Percentiles rank a stretch among this genome's conserved stretches.
These are phyloP conservation scores for Crithidia mellificae DNA, from an alignment of 208 protist genomes.

Conservation along the genomic window DNA sequence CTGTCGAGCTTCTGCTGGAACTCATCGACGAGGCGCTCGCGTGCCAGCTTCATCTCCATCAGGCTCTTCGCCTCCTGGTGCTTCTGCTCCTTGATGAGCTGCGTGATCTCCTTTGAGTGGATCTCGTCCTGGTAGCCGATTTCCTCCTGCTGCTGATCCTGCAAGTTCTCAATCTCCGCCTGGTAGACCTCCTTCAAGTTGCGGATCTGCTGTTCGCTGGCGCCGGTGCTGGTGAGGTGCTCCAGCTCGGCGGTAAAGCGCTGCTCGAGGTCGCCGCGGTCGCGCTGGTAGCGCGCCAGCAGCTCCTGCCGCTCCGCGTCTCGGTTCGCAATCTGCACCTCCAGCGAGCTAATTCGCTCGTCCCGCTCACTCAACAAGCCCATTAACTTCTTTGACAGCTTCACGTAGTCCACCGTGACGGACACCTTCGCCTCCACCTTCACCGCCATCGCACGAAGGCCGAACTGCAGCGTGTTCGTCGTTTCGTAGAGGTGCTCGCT, in stretches of 20 bases:
- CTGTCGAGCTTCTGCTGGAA: conserved; percentile 84
- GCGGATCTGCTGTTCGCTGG: conserved; percentile 68
- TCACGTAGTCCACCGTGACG: conserved; percentile 83
- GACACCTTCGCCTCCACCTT: conserved; percentile 81
- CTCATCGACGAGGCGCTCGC: conserved; percentile 81
- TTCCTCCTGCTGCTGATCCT: conserved; percentile 86
- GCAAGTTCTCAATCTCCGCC: conserved; percentile 79
- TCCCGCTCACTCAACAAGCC: conserved; percentile 68
- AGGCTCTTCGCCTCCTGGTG: conserved; percentile 74
- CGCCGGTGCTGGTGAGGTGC: conserved; percentile 56
- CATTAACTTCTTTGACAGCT: conserved; percentile 80
- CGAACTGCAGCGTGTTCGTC: conserved; percentile 87
- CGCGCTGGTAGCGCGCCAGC: conserved; percentile 60
- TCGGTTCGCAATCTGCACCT: conserved; percentile 78
- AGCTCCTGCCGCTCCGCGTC: conserved; percentile 75
- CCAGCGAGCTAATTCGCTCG: conserved; percentile 70
- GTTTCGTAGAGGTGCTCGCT: conserved; percentile 87
- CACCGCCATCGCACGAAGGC: conserved; percentile 83
- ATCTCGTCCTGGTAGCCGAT: conserved; percentile 81
- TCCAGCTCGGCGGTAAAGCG: conserved; percentile 69
- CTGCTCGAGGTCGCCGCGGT: conserved; percentile 54
- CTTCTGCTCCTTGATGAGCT: conserved; percentile 82
- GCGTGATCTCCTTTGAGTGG: conserved; percentile 73
- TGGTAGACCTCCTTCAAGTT: conserved; percentile 82
- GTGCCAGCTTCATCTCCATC: conserved; percentile 74